These are phyloP conservation scores for Picochlorum sp. DNA, from an alignment of 139 green algal genomes.

Conservation along the genomic window DNA sequence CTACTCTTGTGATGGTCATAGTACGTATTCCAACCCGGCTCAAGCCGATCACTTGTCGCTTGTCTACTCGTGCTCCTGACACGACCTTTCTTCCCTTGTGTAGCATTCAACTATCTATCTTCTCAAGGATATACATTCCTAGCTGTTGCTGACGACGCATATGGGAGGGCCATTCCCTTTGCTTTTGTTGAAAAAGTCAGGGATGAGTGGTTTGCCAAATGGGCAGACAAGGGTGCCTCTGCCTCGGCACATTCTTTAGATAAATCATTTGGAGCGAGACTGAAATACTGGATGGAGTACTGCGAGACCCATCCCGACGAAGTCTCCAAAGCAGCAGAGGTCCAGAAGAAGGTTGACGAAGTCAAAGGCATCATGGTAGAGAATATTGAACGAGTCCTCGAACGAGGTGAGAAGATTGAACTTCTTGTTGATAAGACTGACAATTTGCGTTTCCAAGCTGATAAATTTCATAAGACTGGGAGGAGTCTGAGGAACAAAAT, in stretches of 20 bases:
- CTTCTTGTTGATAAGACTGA: conserved; percentile 95
- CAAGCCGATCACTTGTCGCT: background rate
- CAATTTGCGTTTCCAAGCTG: conserved; percentile 84
- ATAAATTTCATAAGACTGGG: conserved; percentile 84
- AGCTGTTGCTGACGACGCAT: conserved; percentile 86
- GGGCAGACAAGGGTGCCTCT: conserved; percentile 49
- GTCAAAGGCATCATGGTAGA: conserved; percentile 98
- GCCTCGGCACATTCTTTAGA: conserved; percentile 73
- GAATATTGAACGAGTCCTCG: conserved; percentile 96
- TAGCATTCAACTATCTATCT: conserved; percentile 41
- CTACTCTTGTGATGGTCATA: conserved; percentile 44
- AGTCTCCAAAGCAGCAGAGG: conserved; percentile 74
- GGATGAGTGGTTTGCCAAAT: conserved; percentile 63
- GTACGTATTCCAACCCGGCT: conserved; percentile 9
- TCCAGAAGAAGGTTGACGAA: conserved; percentile 90
- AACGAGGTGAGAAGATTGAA: conserved; percentile 94
- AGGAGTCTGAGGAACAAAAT: conserved; percentile 73
- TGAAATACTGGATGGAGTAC: conserved; percentile 92
- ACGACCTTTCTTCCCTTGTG: background rate
- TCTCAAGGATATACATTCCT: conserved; percentile 54
- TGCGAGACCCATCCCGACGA: conserved; percentile 86
- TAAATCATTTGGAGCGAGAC: conserved; percentile 61
- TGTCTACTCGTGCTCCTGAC: background rate
- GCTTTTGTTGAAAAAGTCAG: conserved; percentile 79
- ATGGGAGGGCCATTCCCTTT: conserved; percentile 87